Evolutionary conservation across 306 rosid genomes (phyloP).

Genomic region (Parietaria judaica): DNA sequence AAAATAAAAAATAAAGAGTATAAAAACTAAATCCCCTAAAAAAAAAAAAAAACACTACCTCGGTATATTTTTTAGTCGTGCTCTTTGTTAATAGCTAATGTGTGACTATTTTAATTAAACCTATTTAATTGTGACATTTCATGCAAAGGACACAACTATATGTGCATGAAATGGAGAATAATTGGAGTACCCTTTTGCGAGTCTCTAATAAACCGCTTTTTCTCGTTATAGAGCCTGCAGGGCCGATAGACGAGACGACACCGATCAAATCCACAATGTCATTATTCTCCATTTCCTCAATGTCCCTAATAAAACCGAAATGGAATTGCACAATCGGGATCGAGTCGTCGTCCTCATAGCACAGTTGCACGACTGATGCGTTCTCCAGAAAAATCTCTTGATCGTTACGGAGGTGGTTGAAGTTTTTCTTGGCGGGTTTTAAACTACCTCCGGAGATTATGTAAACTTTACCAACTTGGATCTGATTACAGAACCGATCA

Average conservation of each 20-base stretch:
- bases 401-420: conserved; percentile 64
- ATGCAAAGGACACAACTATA: too few relatives aligned
- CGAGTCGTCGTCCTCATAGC: conserved; percentile 55
- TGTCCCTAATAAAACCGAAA: conserved; percentile 52
- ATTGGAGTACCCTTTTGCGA: conserved; percentile 61
- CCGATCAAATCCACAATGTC: conserved; percentile 62
- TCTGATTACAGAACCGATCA: conserved; percentile 53
- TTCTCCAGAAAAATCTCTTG: conserved; percentile 57
- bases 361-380: conserved; percentile 45
- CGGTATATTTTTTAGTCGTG: too few relatives aligned
- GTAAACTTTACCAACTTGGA: conserved; percentile 73
- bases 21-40: too few relatives aligned
- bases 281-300: conserved; percentile 56
- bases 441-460: conserved; percentile 58
- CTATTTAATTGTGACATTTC: too few relatives aligned
- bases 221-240: conserved; percentile 56
- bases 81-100: too few relatives aligned
- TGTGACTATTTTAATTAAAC: too few relatives aligned
- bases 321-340: conserved; percentile 60
- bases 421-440: conserved; percentile 60
- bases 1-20: too few relatives aligned
- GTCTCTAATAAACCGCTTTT: conserved; percentile 74
- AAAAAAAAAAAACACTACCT: too few relatives aligned
- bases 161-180: too few relatives aligned
- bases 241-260: conserved; percentile 55